Percentiles rank a stretch among this genome's conserved stretches.
These are phyloP conservation scores for Tolypocladium nubicola DNA, from an alignment of 2,329 filamentous ascomycete genomes.

Conservation along the genomic window DNA sequence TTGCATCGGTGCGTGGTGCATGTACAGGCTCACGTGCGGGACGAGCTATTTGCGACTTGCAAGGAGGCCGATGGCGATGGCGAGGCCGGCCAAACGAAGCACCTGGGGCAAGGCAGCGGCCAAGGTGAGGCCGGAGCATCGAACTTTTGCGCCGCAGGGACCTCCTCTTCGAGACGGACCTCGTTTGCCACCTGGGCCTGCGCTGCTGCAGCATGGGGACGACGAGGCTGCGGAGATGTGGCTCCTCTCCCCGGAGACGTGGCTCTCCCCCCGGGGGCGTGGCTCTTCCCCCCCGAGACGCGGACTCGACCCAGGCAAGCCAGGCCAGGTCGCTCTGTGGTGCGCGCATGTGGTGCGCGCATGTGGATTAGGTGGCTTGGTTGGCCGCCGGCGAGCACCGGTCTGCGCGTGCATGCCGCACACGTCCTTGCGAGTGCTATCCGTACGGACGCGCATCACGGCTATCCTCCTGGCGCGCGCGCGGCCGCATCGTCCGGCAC, in stretches of 20 bases:
- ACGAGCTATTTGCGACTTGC: not conserved
- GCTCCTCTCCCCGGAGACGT: no score
- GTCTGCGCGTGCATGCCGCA: not conserved
- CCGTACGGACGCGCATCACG: no score
- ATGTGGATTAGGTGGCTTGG: not conserved
- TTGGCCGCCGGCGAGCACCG: not conserved
- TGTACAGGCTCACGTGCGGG: not conserved
- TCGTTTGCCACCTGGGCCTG: not conserved
- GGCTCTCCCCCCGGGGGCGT: no score
- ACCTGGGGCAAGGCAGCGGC: not conserved
- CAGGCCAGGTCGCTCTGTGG: not conserved
- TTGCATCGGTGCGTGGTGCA: not conserved
- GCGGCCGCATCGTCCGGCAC: not conserved
- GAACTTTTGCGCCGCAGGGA: not conserved
- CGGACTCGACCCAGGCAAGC: not conserved
- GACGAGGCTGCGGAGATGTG: not conserved
- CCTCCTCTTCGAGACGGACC: not conserved
- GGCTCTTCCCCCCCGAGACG: not conserved
- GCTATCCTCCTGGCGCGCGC: not conserved
- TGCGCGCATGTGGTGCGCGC: not conserved
- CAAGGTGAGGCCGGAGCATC: not conserved
- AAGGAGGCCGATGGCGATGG: no score
- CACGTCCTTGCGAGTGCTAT: no score
- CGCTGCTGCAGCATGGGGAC: not conserved
- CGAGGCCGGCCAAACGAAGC: not conserved